Conservation (phyloP, 1,284 basidiomycete species). For the Moesziomyces globuligerus region DNA sequence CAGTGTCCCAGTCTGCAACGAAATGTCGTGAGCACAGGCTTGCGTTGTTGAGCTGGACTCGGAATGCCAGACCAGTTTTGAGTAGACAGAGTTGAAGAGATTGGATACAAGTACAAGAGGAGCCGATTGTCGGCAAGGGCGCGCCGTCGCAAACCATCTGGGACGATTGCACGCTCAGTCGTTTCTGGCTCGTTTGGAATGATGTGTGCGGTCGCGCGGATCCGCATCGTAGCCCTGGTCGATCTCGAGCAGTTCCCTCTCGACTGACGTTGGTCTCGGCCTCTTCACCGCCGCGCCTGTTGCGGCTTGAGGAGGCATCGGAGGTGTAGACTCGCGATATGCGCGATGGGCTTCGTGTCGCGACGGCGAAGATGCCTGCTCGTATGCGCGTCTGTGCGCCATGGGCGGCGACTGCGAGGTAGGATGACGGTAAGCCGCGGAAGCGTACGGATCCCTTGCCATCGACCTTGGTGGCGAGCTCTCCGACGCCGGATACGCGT, state of each 20-base stretch:
- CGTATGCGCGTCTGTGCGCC: conserved; percentile 12
- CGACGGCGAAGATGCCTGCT: conserved; percentile 15
- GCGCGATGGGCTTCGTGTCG: conserved; percentile 14
- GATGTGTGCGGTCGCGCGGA: conserved; percentile 6
- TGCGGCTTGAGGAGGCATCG: conserved; percentile 4
- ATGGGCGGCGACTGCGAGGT: conserved; percentile 20
- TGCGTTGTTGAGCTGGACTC: too few species aligned
- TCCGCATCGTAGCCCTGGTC: conserved; percentile 12
- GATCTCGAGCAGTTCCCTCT: conserved; percentile 26
- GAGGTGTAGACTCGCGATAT: conserved; percentile 22
- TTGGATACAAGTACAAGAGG: conserved; percentile 20
- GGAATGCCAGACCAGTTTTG: too few species aligned
- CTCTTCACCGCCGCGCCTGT: conserved; percentile 17
- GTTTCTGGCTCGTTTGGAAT: conserved; percentile 33
- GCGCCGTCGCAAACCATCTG: too few species aligned
- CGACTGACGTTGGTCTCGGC: conserved; percentile 23
- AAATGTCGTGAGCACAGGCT: too few species aligned
- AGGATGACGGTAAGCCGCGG: conserved; percentile 6
- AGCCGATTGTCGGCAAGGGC: too few species aligned
- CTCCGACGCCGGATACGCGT: conserved; percentile 17
- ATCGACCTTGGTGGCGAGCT: conserved; percentile 8
- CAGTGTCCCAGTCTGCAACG: too few species aligned
- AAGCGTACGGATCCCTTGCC: conserved; percentile 5
- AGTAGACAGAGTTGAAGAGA: too few species aligned
- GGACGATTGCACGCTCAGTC: conserved; percentile 14